A percentile compares a stretch with the other conserved stretches of the same genome.
Evolutionary conservation across 805 yeast species (phyloP).

Genomic region (Candida succiphila): DNA sequence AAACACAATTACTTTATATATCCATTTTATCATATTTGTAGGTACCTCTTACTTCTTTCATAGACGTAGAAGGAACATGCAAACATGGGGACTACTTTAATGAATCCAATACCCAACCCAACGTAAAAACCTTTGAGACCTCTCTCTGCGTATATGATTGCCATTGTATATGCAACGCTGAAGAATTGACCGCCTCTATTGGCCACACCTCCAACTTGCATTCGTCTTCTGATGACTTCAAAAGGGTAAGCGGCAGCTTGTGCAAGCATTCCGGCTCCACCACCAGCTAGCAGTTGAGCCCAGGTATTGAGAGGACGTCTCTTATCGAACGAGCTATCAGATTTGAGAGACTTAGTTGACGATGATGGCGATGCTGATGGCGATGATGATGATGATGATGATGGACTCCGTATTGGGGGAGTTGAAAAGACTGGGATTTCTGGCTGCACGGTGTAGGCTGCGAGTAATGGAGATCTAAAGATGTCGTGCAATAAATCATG

Average conservation of each 20-base stretch:
- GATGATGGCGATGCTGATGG: no score
- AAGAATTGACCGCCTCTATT: constrained; percentile 46
- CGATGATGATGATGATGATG: no score
- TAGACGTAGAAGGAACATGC: constrained; percentile 94
- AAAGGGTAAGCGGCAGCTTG: constrained; percentile 97
- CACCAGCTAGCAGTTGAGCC: constrained; percentile 94
- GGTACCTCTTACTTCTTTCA: constrained; percentile 71
- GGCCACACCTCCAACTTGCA: constrained; percentile 87
- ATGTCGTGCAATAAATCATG: constrained; percentile 89
- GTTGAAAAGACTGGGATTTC: constrained; percentile 8
- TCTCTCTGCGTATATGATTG: constrained; percentile 52
- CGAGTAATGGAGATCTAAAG: constrained; percentile 50
- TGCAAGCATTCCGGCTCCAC: constrained; percentile 88
- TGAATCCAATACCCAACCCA: constrained; percentile 90
- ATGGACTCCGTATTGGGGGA: no score
- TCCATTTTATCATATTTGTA: no score
- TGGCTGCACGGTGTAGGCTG: constrained; percentile 36
- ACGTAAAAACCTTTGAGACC: constrained; percentile 88
- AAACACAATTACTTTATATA: no score
- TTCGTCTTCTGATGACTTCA: constrained; percentile 86
- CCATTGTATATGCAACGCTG: constrained; percentile 44
- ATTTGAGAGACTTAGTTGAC: constrained; percentile 9
- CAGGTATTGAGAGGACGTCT: constrained; percentile 71
- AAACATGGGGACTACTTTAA: constrained; percentile 94
- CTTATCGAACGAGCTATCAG: constrained; percentile 28